Base-by-base conservation (phyloP, 345 rosid genomes). In the Hypericum perforatum region DNA sequence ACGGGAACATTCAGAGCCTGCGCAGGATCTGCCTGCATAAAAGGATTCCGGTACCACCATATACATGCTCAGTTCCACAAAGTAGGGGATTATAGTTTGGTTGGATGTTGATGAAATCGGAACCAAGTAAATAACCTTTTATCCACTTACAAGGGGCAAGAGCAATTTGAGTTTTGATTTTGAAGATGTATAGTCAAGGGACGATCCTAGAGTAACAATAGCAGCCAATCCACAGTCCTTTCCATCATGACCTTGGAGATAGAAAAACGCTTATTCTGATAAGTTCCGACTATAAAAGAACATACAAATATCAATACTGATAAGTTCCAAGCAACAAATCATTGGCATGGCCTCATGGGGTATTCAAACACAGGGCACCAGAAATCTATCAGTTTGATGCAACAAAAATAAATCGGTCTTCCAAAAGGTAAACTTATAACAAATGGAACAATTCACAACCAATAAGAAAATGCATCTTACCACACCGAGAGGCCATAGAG, bases 121-220 rank as follows among this genome's bases (percentile, higher is more conserved):
- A 9, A 41, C 7, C 43, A 43, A 57, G 52, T 11, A 59, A 46
- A 44, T 48, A n/a, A 56, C 12, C 16, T 49, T 10, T 29, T 14
- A 9, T 38, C 56, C 67, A 77, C 89, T 80, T 78, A 62, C 98
- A 76, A 82, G 72, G 11, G 85, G 92, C 75, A 91, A 71, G 63
- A 87, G 75, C 66, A 77, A 60, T 58, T 74, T 87, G 45, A 84
- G 79, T 49, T 74, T 66, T 45, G 96, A 87, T 62, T 67, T 62
- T 43, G 96, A 91, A 62, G 85, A 61, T 36, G 78, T 61, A 67
- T 82, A 87, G 65, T 91, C 96, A 43, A 91, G 81, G 8, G 98
- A 70, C 52, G 98, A 79, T 22, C 78, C 95, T 44, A 82, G 63
- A 16, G 96, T 85, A 52, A 71, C 74, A 57, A 82, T 69, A 44